Base-by-base conservation (phyloP, 176 grass and related monocot species). In the Avena eriantha region DNA sequence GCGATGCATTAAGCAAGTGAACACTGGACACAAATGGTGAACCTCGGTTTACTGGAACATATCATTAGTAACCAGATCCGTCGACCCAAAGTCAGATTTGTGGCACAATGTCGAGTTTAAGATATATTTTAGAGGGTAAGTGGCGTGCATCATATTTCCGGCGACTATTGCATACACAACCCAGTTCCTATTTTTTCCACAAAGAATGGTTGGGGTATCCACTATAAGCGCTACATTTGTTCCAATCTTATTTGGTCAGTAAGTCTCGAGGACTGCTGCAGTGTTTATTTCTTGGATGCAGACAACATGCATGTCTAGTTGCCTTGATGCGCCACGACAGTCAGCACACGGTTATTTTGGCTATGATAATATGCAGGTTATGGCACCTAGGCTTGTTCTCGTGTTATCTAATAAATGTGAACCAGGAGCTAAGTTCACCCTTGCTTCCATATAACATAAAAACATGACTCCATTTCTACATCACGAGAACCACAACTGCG, bases 31-130 rank as follows among this genome's bases (percentile, higher is more conserved):
- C 57, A 48, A 84, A 89, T 70, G 26, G 66, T 8, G 9, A 67
- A 19, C 75, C 76, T 67, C 9, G 18, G 50, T 36, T 48, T 66
- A 85, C 70, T 89, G 2, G 57, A 46, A 84, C 58, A 66, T 66
- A 80, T 3, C 24, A 85, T 13, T 34, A 41, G 55, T 73, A 65
- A 74, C 68, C 6, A 80, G 5, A 34, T 33, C 41, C 18, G 12
- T 58, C 7, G 14, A 49, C 51, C 46, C 41, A 60, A 10, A 69
- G 14, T 73, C 8, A 41, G 21, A 83, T 21, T 83, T 23, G 43
- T 23, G 69, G 21, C 16, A 88, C 21, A 0, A 10, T 39, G 29
- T 29, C 2, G 3, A 16, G n/a, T 70, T 73, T 33, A 4, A 70
- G 33, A 57, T 50, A 59, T 22, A 49, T 78, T 88, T 77, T 70